Evolutionary conservation across 768 basidiomycete genomes (phyloP).

Genomic region (Sistotremastrum niveocremeum): DNA sequence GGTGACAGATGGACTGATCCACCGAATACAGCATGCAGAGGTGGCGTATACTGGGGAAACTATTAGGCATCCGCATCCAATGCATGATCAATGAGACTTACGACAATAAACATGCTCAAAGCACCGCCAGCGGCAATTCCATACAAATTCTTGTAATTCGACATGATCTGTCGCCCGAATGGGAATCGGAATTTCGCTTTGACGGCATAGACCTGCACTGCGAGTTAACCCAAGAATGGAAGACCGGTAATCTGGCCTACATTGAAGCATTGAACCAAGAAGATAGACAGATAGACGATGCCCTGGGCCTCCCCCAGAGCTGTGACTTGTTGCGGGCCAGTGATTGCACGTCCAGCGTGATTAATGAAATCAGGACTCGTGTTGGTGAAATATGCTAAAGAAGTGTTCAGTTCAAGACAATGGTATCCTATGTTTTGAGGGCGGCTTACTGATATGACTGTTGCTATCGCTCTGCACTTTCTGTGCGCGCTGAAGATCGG

Average conservation of each 20-base stretch:
- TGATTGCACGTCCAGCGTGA: slow-evolving; percentile 31
- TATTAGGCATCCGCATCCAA: no score
- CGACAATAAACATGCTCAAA: slow-evolving; percentile 50
- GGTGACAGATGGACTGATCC: slow-evolving; percentile 44
- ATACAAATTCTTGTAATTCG: slow-evolving; percentile 51
- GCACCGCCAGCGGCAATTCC: slow-evolving; percentile 49
- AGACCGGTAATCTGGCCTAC: slow-evolving; percentile 22
- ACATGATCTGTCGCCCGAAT: slow-evolving; percentile 42
- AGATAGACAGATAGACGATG: slow-evolving; percentile 53
- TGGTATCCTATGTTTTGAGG: not conserved
- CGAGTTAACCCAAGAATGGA: not conserved
- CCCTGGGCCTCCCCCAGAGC: slow-evolving; percentile 50
- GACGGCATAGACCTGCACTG: slow-evolving; percentile 44
- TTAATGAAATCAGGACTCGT: slow-evolving; percentile 43
- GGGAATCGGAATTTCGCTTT: slow-evolving; percentile 51
- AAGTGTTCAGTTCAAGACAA: not conserved
- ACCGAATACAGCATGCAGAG: slow-evolving; percentile 55
- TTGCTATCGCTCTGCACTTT: slow-evolving; percentile 9
- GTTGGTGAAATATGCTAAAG: slow-evolving; percentile 34
- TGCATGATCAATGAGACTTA: not conserved
- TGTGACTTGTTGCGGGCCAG: slow-evolving; percentile 36
- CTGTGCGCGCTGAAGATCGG: slow-evolving; percentile 41
- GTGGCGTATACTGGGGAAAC: slow-evolving; percentile 36
- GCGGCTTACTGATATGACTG: not conserved
- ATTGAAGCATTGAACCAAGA: slow-evolving; percentile 59